A percentile compares a stretch with the other conserved stretches of the same genome.
Evolutionary conservation across 1,284 basidiomycete species (phyloP).

Genomic region (Pseudozyma sp.): DNA sequence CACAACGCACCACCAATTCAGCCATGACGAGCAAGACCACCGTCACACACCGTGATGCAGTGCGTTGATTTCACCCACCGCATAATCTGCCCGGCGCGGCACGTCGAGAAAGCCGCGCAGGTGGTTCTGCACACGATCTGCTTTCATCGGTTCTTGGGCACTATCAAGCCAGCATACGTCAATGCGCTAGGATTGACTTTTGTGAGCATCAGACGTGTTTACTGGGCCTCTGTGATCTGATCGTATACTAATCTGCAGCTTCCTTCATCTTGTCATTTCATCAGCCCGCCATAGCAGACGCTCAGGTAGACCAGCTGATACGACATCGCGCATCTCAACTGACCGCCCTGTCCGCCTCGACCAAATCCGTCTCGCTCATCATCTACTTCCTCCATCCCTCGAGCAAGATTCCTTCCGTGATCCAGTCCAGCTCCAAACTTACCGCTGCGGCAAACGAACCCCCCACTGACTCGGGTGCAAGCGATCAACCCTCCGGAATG

Average conservation of each 20-base stretch:
- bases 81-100: constrained; percentile 4
- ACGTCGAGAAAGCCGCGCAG: constrained; percentile 13
- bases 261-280: neutral
- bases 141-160: constrained; percentile 42
- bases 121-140: constrained; percentile 36
- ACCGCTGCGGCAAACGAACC: neutral
- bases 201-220: constrained; percentile 7
- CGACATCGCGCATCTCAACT: constrained; percentile 5
- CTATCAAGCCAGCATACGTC: constrained; percentile 24
- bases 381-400: constrained; percentile 12
- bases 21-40: neutral
- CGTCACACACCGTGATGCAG: constrained; percentile 2
- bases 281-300: constrained; percentile 30
- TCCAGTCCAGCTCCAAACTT: neutral
- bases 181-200: constrained; percentile 20
- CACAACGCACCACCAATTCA: neutral
- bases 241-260: too few relatives aligned
- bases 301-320: constrained; percentile 16
- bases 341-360: neutral
- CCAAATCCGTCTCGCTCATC: neutral
- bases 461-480: neutral
- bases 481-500: neutral
- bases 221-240: neutral
- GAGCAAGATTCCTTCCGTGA: neutral
- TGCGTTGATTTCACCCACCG: constrained; percentile 7